These are phyloP conservation scores for Leccinum glutinopallens DNA, from an alignment of 1,284 basidiomycete genomes.

Conservation along the genomic window DNA sequence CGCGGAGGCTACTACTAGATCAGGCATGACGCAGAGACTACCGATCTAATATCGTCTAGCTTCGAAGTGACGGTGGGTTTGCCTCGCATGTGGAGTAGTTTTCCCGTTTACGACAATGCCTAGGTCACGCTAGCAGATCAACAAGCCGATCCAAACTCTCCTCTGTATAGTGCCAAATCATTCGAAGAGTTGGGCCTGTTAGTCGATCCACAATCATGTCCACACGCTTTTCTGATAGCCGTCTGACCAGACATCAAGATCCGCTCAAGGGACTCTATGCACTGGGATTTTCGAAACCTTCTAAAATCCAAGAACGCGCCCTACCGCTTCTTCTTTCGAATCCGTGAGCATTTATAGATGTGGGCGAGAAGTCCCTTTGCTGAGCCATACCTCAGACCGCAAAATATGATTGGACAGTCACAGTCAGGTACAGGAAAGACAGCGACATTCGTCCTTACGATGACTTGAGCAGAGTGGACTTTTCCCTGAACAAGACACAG, in stretches of 20 bases:
- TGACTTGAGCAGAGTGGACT: constrained; percentile 92
- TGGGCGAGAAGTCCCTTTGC: not conserved
- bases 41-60: constrained; percentile 69
- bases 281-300: constrained; percentile 97
- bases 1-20: constrained; percentile 21
- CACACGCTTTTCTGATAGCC: constrained; percentile 11
- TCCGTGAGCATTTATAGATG: constrained; percentile 60
- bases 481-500: constrained; percentile 81
- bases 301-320: constrained; percentile 98
- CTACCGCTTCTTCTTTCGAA: constrained; percentile 89
- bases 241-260: constrained; percentile 69
- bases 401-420: constrained; percentile 99
- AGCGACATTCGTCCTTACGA: constrained; percentile 96
- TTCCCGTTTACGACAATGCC: constrained; percentile 18
- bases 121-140: constrained; percentile 98
- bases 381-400: constrained; percentile 59
- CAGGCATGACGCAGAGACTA: constrained; percentile 32
- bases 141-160: constrained; percentile 95
- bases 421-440: constrained; percentile 99
- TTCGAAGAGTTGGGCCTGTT: constrained; percentile 95
- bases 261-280: constrained; percentile 96
- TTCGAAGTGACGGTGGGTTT: constrained; percentile 72
- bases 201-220: constrained; percentile 37
- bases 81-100: constrained; percentile 3
- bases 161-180: constrained; percentile 90